Evolutionary conservation across 139 green algal species (phyloP), one percentile per base, ranked within the genome.

Genomic region (Tetradesmus obliquus): DNA sequence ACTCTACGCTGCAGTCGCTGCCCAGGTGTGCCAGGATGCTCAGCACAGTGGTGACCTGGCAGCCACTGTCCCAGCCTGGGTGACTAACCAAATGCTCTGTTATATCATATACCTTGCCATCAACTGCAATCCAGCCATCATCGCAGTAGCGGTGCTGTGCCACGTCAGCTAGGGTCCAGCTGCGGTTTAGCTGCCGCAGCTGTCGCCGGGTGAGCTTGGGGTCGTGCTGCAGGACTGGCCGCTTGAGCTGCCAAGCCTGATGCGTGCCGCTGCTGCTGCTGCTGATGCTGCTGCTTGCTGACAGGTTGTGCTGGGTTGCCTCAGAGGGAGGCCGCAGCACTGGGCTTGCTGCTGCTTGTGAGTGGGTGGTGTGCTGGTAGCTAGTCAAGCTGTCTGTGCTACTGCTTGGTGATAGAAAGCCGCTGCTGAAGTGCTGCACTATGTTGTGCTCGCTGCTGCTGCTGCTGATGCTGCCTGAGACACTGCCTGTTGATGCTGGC

Each of bases 71-170:
- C 89, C 89, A 92, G 20, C 89, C 89, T 0, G 89, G 89, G 69
- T 92, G 89, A 9, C 17, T 89, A 2, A 72, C 89, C 4, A 92
- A 8, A 51, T 92, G 89, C 82, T 88, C 89, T 71, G 89, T 92
- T 5, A 92, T 92, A 82, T 92, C 89, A 81, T 92, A 92, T 1
- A 92, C 89, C 51, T 89, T 88, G 53, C 89, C 89, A 17, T 84
- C 81, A 54, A 92, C 89, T 69, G 89, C 89, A 54, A 92, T 92
- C 89, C 89, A 92, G 89, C 80, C 89, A 45, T 92, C 89, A 32
- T 88, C 81, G 3, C 66, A 57, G 62, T 88, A 84, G 19, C 57
- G 79, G 66, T 92, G 89, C 82, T 88, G 20, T 3, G 51, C 22
- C 2, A 92, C 89, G 13, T 92, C 82, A n/a, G 10, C 1, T 17